These are phyloP conservation scores for Passiflora organensis DNA, from an alignment of 345 rosid species.

Conservation along the genomic window DNA sequence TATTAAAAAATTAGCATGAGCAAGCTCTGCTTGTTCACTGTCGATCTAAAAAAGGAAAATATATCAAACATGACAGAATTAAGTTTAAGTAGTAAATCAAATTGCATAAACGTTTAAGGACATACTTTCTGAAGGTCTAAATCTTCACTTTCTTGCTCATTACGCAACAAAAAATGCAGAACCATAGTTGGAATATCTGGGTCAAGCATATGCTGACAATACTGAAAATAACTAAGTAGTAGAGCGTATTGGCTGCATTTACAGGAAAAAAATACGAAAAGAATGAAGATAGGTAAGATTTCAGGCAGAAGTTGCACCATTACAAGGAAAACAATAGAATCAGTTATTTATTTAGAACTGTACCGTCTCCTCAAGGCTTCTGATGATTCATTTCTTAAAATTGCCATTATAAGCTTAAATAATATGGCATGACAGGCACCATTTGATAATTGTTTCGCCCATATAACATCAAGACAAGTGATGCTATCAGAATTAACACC, in stretches of 20 bases:
- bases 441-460: constrained; percentile 75
- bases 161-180: constrained; percentile 65
- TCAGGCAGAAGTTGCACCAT: constrained; percentile 5
- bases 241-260: constrained; percentile 74
- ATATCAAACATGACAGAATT: constrained; percentile 6
- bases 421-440: constrained; percentile 87
- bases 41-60: constrained; percentile 48
- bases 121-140: constrained; percentile 70
- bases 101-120: constrained; percentile 9
- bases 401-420: constrained; percentile 78
- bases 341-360: too few species aligned
- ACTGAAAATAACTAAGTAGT: constrained; percentile 92
- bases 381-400: constrained; percentile 83
- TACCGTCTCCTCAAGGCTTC: constrained; percentile 98
- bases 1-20: constrained; percentile 71
- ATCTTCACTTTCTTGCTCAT: constrained; percentile 84
- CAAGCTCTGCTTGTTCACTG: constrained; percentile 85
- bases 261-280: constrained; percentile 1
- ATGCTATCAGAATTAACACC: constrained; percentile 64
- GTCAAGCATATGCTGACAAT: constrained; percentile 84
- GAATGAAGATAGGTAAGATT: constrained; percentile 4
- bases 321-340: constrained; percentile 10
- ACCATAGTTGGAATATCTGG: constrained; percentile 75
- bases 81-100: neutral
- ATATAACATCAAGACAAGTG: constrained; percentile 76